phyloP scores from a whole-genome alignment of 2,329 filamentous ascomycete species.

The Anisogramma anomala region DNA sequence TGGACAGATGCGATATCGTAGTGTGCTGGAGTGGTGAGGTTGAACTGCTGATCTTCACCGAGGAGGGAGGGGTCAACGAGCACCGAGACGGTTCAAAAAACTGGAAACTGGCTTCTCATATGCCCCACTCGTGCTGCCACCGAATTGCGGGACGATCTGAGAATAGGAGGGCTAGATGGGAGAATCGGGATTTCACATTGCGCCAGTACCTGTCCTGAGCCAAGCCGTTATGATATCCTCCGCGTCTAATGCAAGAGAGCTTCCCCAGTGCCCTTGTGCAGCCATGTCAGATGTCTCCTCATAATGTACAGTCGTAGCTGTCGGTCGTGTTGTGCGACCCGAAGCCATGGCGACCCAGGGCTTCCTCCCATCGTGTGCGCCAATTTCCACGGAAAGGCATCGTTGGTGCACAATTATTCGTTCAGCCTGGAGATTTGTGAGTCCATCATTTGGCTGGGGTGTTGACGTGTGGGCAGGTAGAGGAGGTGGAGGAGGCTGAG shows the following conservation, averaged over 20 bases:
- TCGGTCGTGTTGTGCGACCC: not conserved
- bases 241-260: not conserved
- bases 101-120: not conserved
- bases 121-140: too few species aligned
- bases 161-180: not conserved
- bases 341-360: not conserved
- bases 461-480: too few species aligned
- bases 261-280: not conserved
- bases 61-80: too few species aligned
- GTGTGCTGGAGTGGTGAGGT: constrained; percentile 14
- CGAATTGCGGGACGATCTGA: not conserved
- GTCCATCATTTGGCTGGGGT: too few species aligned
- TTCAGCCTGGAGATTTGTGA: too few species aligned
- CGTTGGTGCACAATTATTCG: too few species aligned
- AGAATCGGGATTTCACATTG: constrained; percentile 1
- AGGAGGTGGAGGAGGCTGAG: too few species aligned
- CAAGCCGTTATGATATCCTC: not conserved
- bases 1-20: constrained; percentile 14
- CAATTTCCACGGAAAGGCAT: too few species aligned
- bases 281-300: not conserved
- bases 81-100: not conserved
- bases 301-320: not conserved
- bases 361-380: not conserved
- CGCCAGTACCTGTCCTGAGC: not conserved
- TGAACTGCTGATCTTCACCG: too few species aligned